Evolutionary conservation across 2,329 filamentous ascomycete genomes (phyloP).

Genomic region (Plectosphaerella sp.): DNA sequence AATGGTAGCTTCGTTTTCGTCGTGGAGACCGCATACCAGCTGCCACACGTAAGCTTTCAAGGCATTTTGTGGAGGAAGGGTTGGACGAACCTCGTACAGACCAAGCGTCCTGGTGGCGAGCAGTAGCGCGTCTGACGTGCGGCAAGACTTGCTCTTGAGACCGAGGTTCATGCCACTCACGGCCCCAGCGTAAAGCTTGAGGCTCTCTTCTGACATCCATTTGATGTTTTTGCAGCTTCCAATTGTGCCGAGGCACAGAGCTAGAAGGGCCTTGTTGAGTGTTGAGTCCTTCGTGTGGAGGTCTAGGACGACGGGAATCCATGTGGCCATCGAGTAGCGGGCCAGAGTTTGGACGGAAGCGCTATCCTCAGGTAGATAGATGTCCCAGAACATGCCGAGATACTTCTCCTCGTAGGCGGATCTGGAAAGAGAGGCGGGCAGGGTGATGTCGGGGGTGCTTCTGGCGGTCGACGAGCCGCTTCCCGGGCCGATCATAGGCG

Average conservation of each 20-base stretch:
- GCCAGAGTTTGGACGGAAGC: neutral
- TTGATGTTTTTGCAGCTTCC: conserved; percentile 12
- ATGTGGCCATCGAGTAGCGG: conserved; percentile 9
- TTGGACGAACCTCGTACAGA: conserved; percentile 14
- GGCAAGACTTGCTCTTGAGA: neutral
- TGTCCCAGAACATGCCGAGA: conserved; percentile 11
- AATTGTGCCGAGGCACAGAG: conserved; percentile 15
- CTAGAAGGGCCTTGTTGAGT: conserved; percentile 12
- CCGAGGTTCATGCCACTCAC: conserved; percentile 8
- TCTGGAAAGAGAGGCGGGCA: conserved; percentile 1
- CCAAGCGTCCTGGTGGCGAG: conserved; percentile 8
- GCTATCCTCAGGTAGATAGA: conserved; percentile 8
- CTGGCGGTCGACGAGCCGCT: neutral
- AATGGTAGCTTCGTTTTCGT: neutral
- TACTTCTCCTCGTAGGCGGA: conserved; percentile 11
- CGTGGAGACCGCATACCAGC: neutral
- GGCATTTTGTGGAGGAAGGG: neutral
- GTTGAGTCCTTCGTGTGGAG: conserved; percentile 13
- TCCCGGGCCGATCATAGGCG: neutral
- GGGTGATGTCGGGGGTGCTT: neutral
- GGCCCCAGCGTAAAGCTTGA: conserved; percentile 15
- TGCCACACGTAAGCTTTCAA: neutral
- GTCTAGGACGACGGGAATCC: conserved; percentile 12
- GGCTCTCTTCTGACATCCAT: conserved; percentile 12
- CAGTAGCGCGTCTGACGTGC: conserved; percentile 9